Evolutionary conservation across 2,329 filamentous ascomycete genomes (phyloP).

Genomic region (Aspergillus neotritici): DNA sequence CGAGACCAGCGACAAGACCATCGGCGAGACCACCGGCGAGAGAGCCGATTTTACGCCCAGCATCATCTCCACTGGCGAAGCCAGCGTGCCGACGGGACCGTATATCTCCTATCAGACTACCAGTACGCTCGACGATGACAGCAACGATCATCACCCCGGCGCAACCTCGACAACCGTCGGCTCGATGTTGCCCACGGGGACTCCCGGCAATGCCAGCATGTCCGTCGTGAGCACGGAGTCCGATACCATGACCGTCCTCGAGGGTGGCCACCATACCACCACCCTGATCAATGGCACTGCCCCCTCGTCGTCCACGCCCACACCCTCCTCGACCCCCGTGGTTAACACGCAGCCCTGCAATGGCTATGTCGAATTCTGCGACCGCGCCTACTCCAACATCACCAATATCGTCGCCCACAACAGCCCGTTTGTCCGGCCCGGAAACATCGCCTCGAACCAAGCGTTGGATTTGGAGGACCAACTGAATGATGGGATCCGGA

Average conservation of each 20-base stretch:
- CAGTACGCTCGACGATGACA: too few relatives aligned
- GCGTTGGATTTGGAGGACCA: slow-evolving; percentile 61
- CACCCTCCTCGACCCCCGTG: slow-evolving; percentile 32
- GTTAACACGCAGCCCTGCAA: slow-evolving; percentile 77
- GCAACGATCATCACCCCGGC: too few relatives aligned
- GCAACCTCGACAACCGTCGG: too few relatives aligned
- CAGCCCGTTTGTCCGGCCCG: slow-evolving; percentile 65
- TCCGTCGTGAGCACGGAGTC: slow-evolving; percentile 30
- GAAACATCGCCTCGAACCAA: slow-evolving; percentile 74
- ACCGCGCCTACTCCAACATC: slow-evolving; percentile 72
- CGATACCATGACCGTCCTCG: slow-evolving; percentile 36
- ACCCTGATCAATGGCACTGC: slow-evolving; percentile 46
- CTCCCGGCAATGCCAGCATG: slow-evolving; percentile 16
- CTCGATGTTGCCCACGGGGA: too few relatives aligned
- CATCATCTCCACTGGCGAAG: too few relatives aligned
- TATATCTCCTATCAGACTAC: too few relatives aligned
- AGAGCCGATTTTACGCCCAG: too few relatives aligned
- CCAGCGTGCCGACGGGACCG: too few relatives aligned
- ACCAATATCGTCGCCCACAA: slow-evolving; percentile 78
- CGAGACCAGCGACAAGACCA: too few relatives aligned
- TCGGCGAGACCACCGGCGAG: too few relatives aligned
- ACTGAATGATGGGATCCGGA: slow-evolving; percentile 65
- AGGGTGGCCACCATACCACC: slow-evolving; percentile 34
- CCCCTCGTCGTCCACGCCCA: slow-evolving; percentile 44
- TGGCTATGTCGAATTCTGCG: slow-evolving; percentile 69